phyloP scores from a whole-genome alignment of 2,329 filamentous ascomycete species.

The Fusarium longipes region DNA sequence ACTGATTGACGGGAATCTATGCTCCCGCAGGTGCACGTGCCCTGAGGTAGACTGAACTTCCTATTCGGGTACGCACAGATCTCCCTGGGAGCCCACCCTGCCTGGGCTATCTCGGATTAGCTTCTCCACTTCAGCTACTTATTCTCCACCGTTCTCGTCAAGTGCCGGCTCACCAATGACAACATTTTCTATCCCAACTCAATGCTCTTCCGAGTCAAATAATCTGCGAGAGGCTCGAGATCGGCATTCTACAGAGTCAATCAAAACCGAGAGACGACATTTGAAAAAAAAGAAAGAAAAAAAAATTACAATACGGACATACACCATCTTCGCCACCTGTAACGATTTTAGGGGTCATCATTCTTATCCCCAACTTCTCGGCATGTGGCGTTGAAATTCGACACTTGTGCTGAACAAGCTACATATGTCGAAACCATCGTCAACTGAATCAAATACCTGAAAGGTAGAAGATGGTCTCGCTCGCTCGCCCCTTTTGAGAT shows the following conservation, averaged over 20 bases:
- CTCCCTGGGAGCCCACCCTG: constrained; percentile 11
- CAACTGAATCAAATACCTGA: constrained; percentile 10
- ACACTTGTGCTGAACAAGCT: background rate
- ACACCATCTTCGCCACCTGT: background rate
- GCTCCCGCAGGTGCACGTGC: constrained; percentile 40
- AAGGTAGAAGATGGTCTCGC: background rate
- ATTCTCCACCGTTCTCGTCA: constrained; percentile 10
- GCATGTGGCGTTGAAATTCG: background rate
- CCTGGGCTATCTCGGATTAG: constrained; percentile 30
- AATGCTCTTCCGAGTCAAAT: background rate
- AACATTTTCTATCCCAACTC: background rate
- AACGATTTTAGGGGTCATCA: background rate
- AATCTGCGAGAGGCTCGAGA: background rate
- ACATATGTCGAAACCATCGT: background rate
- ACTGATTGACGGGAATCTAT: constrained; percentile 39
- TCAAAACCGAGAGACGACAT: background rate
- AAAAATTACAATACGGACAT: background rate
- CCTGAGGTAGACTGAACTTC: constrained; percentile 32
- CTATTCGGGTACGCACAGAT: constrained; percentile 31
- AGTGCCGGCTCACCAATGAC: constrained; percentile 29
- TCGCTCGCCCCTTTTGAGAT: background rate
- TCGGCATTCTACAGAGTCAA: background rate
- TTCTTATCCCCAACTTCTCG: background rate
- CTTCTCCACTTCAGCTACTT: constrained; percentile 24
- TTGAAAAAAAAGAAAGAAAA: too few relatives aligned